Conservation (phyloP, 2,329 filamentous ascomycete species). For the Fusarium agapanthi region DNA sequence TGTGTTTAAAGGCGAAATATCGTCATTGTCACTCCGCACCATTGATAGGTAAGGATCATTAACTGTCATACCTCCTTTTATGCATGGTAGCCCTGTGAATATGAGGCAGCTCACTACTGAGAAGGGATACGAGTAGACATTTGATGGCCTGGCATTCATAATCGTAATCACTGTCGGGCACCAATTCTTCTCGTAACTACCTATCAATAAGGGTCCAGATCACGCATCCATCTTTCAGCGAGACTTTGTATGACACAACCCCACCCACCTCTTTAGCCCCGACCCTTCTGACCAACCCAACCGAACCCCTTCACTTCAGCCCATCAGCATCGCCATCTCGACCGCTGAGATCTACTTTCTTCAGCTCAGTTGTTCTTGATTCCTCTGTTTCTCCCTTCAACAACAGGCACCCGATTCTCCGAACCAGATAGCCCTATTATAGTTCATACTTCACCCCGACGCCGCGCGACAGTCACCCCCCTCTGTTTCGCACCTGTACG, state of each 20-base stretch:
- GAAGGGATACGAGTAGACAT: not conserved
- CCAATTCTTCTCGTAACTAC: not conserved
- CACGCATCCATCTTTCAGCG: conserved; percentile 27
- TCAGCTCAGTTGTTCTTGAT: not conserved
- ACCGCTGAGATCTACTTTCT: conserved; percentile 13
- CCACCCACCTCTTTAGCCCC: conserved; percentile 22
- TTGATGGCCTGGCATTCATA: not conserved
- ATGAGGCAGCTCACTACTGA: not conserved
- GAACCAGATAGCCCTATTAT: not conserved
- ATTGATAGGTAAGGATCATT: not conserved
- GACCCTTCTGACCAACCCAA: conserved; percentile 19
- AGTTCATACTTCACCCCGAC: not conserved
- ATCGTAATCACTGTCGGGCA: not conserved
- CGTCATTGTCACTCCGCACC: conserved; percentile 8
- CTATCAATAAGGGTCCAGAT: not conserved
- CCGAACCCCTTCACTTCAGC: conserved; percentile 15
- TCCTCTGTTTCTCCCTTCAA: not conserved
- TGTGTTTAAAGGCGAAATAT: not conserved
- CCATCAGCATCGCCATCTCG: conserved; percentile 17
- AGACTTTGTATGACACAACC: conserved; percentile 20
- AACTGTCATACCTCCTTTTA: not conserved
- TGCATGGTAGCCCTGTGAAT: not conserved
- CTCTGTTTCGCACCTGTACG: not conserved
- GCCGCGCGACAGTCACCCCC: not conserved
- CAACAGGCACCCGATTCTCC: not conserved